phyloP scores from a whole-genome alignment of 2,329 filamentous ascomycete species.

The Mycosphaerella sp. region DNA sequence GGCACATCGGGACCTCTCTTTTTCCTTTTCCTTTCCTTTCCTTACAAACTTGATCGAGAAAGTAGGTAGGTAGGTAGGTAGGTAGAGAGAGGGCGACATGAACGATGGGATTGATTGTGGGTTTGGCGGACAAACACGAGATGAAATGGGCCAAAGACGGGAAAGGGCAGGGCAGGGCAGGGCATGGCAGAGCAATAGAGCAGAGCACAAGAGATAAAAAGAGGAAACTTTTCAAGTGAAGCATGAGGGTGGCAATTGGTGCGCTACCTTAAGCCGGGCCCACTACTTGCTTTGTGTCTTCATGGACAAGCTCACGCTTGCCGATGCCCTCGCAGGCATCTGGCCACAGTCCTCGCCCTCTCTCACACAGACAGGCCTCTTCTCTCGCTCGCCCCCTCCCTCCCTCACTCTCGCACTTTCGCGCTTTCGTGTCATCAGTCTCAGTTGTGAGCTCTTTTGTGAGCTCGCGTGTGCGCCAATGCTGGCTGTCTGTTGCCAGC shows the following conservation, averaged over 20 bases:
- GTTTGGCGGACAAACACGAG: neutral
- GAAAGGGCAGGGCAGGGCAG: neutral
- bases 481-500: constrained; percentile 15
- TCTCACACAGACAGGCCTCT: neutral
- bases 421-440: constrained; percentile 13
- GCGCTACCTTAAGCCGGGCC: constrained; percentile 17
- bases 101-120: constrained; percentile 5
- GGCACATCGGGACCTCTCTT: too few relatives aligned
- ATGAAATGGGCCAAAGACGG: neutral
- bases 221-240: constrained; percentile 3
- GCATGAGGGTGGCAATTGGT: constrained; percentile 19
- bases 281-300: constrained; percentile 15
- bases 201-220: constrained; percentile 4
- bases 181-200: neutral
- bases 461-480: constrained; percentile 4
- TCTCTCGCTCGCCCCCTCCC: neutral
- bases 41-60: too few relatives aligned
- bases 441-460: constrained; percentile 7
- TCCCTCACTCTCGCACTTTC: neutral
- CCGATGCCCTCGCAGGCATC: constrained; percentile 16
- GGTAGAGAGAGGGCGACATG: neutral
- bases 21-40: too few relatives aligned
- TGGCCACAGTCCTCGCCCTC: constrained; percentile 11
- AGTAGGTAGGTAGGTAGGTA: too few relatives aligned
- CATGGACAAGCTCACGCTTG: constrained; percentile 14